Evolutionary conservation across 1,284 basidiomycete species (phyloP), one percentile per base, ranked within the genome.

Genomic region (Agroathelia rolfsii): DNA sequence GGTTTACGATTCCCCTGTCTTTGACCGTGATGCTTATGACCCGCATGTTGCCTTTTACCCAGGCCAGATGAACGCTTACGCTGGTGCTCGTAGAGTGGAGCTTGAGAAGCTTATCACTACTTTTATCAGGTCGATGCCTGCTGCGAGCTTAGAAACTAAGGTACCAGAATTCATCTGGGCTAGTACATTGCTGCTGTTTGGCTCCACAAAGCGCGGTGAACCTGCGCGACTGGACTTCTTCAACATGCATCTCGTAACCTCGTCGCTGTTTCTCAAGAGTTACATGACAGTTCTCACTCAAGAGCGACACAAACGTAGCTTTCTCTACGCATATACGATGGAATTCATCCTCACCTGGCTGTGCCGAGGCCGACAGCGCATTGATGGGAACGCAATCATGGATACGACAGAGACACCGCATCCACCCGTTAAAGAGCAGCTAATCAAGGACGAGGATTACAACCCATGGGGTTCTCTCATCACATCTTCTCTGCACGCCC

Each of bases 171-270:
- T 72, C 17, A 54, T 71, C 17, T 71, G 70, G 56, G 45, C 60
- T 7, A 54, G 58, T 5, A 68, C 71, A 2, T 59, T 80, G 3
- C 56, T 80, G 8, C 55, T 72, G 18, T 66, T 64, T 21, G 70
- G 62, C 1, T 69, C 72, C 0, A 64, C 72, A 6, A 60, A 61
- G 36, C 57, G 51, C 24, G 72, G 68, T 0, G 54, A 62, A 28
- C 61, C 64, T 38, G 62, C 67, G 2, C 61, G 74, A 8, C 53
- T 79, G 19, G 78, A 81, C 49, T 82, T 82, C 58, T 77, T 79
- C 66, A 53, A 82, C 42, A 76, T 80, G 76, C 80, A 83, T 51
- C 41, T 72, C 16, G 58, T 81, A 30, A 81, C 72, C 4, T 69
- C 70, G 9, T 66, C 73, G 4, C 46, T 79, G 13, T 79, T 81